Conservation (phyloP, 768 basidiomycete genomes). For the Leccinum imitatum region DNA sequence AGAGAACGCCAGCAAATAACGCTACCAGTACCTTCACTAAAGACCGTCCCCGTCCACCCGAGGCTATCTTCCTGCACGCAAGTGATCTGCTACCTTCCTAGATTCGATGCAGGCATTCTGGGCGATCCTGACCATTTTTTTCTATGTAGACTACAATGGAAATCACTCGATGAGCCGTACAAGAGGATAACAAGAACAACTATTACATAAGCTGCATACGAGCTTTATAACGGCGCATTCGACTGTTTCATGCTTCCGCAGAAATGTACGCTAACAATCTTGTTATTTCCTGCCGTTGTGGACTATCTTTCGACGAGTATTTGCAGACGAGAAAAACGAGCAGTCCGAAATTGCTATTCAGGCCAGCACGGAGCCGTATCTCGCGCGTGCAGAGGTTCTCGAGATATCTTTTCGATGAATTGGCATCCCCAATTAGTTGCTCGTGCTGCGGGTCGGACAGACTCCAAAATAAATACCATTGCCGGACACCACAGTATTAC, state of each 20-base stretch:
- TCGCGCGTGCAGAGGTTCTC: constrained; percentile 84
- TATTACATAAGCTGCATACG: constrained; percentile 91
- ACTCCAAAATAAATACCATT: too few species aligned
- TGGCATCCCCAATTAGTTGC: not conserved
- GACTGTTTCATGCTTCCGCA: constrained; percentile 98
- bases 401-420: constrained; percentile 49
- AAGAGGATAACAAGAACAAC: constrained; percentile 86
- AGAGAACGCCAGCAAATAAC: not conserved
- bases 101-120: not conserved
- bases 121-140: not conserved
- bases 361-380: constrained; percentile 74
- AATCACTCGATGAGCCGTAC: constrained; percentile 84
- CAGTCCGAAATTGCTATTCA: constrained; percentile 81
- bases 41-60: constrained; percentile 8
- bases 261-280: constrained; percentile 56
- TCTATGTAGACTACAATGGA: constrained; percentile 66
- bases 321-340: constrained; percentile 79
- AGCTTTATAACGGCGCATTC: constrained; percentile 85
- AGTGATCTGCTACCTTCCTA: not conserved
- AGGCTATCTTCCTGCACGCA: constrained; percentile 18
- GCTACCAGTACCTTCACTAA: not conserved
- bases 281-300: too few species aligned
- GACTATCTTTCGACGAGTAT: not conserved
- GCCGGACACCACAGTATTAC: too few species aligned
- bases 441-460: too few species aligned